These are phyloP conservation scores for Phytophthora boehmeriae DNA, from an alignment of 352 stramenopile species.

Conservation along the genomic window DNA sequence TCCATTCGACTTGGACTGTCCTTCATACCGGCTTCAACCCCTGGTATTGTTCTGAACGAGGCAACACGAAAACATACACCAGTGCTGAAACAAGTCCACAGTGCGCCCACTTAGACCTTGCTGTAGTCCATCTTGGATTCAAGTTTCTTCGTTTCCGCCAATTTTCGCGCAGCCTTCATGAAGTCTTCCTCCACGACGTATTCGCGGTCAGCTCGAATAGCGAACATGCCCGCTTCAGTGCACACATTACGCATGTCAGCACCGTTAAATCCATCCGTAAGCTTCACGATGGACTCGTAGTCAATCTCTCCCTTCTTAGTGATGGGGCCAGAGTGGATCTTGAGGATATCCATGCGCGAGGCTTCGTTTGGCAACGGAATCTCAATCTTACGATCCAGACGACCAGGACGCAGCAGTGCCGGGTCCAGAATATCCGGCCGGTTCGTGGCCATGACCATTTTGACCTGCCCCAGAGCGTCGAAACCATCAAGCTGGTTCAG, in stretches of 20 bases:
- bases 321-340: slow-evolving; percentile 98
- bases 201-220: slow-evolving; percentile 97
- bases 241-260: slow-evolving; percentile 99
- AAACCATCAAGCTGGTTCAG: slow-evolving; percentile 99
- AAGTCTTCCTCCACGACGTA: slow-evolving; percentile 99
- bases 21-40: slow-evolving; percentile 12
- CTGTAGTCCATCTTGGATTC: slow-evolving; percentile 99
- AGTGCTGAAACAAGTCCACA: not conserved
- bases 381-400: slow-evolving; percentile 99
- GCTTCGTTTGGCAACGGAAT: slow-evolving; percentile 99
- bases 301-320: slow-evolving; percentile 99
- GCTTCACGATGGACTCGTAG: slow-evolving; percentile 99
- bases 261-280: slow-evolving; percentile 99
- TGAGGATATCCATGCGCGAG: slow-evolving; percentile 98
- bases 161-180: slow-evolving; percentile 99
- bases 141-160: slow-evolving; percentile 99
- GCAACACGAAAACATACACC: slow-evolving; percentile 12
- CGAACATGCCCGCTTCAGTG: slow-evolving; percentile 97
- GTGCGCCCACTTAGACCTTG: slow-evolving; percentile 94
- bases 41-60: slow-evolving; percentile 8
- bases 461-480: slow-evolving; percentile 97
- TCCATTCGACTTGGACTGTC: slow-evolving; percentile 13
- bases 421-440: slow-evolving; percentile 99
- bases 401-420: slow-evolving; percentile 96
- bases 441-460: slow-evolving; percentile 99